These are phyloP conservation scores for Plantago rigida DNA, from an alignment of 305 asterid genomes.

Conservation along the genomic window DNA sequence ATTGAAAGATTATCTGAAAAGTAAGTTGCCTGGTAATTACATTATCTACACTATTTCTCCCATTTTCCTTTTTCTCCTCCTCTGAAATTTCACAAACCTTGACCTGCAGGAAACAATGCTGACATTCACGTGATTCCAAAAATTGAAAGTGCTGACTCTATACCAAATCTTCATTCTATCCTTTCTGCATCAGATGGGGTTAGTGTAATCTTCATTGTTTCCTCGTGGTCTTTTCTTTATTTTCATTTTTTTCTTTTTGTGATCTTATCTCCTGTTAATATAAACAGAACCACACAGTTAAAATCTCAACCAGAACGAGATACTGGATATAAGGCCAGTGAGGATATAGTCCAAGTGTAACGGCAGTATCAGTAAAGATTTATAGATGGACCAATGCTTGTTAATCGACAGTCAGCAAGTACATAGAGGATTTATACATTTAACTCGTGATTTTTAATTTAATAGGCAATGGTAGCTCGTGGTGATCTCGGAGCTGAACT, in stretches of 20 bases:
- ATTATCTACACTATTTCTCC: slow-evolving; percentile 6
- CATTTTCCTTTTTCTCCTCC: slow-evolving; percentile 9
- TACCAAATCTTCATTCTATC: slow-evolving; percentile 82
- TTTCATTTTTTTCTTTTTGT: slow-evolving; percentile 5
- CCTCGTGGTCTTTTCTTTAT: background rate
- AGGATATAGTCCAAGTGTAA: no score
- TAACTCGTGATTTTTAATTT: slow-evolving; percentile 28
- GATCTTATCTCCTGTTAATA: no score
- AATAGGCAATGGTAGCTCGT: slow-evolving; percentile 98
- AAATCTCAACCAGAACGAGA: no score
- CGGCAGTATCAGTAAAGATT: background rate
- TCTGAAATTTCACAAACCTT: slow-evolving; percentile 20
- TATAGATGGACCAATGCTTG: background rate
- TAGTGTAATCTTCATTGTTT: slow-evolving; percentile 30
- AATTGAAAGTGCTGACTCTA: slow-evolving; percentile 96
- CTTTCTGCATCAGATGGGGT: slow-evolving; percentile 93
- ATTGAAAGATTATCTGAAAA: slow-evolving; percentile 69
- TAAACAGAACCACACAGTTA: no score
- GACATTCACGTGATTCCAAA: slow-evolving; percentile 77
- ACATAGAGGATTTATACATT: background rate
- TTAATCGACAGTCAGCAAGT: background rate
- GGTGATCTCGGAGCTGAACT: slow-evolving; percentile 99
- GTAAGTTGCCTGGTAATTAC: slow-evolving; percentile 33
- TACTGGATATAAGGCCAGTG: no score
- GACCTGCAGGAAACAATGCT: slow-evolving; percentile 56